These are phyloP conservation scores for Pholiota molesta DNA, from an alignment of 768 basidiomycete genomes.

Conservation along the genomic window DNA sequence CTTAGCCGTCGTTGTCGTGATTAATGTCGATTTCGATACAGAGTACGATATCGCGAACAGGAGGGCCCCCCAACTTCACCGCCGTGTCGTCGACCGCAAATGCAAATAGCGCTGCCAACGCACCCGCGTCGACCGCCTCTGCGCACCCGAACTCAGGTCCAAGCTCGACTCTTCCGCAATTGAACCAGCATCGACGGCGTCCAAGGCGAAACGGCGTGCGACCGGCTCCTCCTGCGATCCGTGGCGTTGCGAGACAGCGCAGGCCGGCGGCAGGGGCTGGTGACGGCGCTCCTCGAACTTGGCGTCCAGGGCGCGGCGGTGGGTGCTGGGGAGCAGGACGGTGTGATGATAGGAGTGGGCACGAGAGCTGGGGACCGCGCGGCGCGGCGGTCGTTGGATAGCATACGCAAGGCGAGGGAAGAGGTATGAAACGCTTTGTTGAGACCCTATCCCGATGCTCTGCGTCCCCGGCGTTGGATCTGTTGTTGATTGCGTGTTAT, in stretches of 20 bases:
- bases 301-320: conserved; percentile 18
- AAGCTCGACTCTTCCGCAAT: background rate
- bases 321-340: conserved; percentile 7
- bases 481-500: background rate
- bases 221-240: conserved; percentile 58
- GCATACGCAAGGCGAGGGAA: no score
- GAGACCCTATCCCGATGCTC: background rate
- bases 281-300: background rate
- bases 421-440: no score
- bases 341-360: background rate
- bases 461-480: no score
- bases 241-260: conserved; percentile 65
- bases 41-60: no score
- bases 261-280: conserved; percentile 27
- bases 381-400: conserved; percentile 43
- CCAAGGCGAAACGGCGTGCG: conserved; percentile 41
- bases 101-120: background rate
- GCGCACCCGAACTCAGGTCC: background rate
- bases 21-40: no score
- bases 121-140: conserved; percentile 7
- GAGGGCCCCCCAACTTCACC: background rate
- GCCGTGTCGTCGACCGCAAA: conserved; percentile 27
- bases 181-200: background rate
- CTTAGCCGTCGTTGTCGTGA: no score
- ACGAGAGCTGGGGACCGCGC: conserved; percentile 3